Percentiles rank a stretch among this genome's conserved stretches.
Evolutionary conservation across 2,329 filamentous ascomycete species (phyloP).

Genomic region (Orbilia blumenaviensis): DNA sequence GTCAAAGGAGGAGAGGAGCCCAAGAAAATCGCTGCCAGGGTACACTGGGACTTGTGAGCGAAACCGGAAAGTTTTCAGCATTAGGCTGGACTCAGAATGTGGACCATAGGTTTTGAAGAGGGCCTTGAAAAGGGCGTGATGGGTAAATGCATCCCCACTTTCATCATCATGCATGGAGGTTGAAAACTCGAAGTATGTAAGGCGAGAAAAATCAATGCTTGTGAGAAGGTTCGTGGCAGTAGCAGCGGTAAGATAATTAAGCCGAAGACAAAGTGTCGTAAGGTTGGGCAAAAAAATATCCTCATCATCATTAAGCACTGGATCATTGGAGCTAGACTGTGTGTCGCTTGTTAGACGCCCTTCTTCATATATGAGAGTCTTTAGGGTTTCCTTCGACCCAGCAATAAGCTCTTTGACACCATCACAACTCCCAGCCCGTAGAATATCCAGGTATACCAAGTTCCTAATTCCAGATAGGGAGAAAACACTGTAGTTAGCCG

Average conservation of each 20-base stretch:
- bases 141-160: constrained; percentile 7
- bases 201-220: constrained; percentile 20
- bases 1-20: constrained; percentile 27
- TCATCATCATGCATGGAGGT: not conserved
- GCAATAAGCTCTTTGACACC: constrained; percentile 5
- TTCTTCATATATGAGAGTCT: constrained; percentile 37
- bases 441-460: constrained; percentile 22
- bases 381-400: constrained; percentile 21
- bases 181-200: constrained; percentile 50
- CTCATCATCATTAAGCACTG: not conserved
- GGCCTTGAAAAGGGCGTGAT: constrained; percentile 19
- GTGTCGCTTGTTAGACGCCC: not conserved
- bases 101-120: not conserved
- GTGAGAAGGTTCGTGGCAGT: not conserved
- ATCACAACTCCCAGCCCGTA: not conserved
- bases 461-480: constrained; percentile 7
- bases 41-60: constrained; percentile 9
- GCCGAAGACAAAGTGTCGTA: constrained; percentile 4
- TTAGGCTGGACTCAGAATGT: not conserved
- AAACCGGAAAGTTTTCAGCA: constrained; percentile 31
- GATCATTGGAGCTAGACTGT: not conserved
- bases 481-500: not conserved
- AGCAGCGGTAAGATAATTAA: not conserved
- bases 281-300: constrained; percentile 18
- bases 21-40: constrained; percentile 10